Base-by-base conservation (phyloP, 2,329 filamentous ascomycete species). In the Cordyceps fumosorosea region DNA sequence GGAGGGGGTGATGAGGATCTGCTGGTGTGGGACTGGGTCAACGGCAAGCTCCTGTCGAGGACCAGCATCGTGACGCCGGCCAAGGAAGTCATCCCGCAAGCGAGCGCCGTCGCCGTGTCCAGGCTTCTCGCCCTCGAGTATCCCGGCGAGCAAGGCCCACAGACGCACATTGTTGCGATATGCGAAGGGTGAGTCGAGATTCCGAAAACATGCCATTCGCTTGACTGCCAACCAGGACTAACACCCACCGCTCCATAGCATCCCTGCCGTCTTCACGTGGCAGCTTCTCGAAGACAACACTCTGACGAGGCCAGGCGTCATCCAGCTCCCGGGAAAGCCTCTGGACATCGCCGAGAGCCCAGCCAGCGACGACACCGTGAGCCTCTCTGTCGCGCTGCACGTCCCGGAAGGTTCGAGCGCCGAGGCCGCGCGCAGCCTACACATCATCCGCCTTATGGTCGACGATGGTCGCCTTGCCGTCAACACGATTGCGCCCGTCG, bases 1-100 rank as follows among this genome's bases (percentile, higher is more conserved):
- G 95, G 91, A 11, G 93, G 93, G 55, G 95, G 93, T 4, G 93
- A 98, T 68, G 80, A 88, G 63, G 83, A 88, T 65, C 70, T 99
- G 11, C 85, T 89, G 64, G 78, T 93, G 0, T 99, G 93, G 93
- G 81, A 93, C 65, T 99, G 93, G 93, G 75, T 77, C 48, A 75
- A 74, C 0, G 82, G 81, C 18, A 74, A 72, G 20, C 70, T 89
- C 29, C 69, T 87, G 0, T 78, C 81, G 26, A 85, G 79, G 67
- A 73, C 82, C 2, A 80, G 83, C 63, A 66, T 91, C 20, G 73
- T 83, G 6, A 69, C 69, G 1, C 72, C 76, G 7, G 78, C 79
- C 1, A 72, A 73, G 60, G 68, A 75, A 24, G 71, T 79, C 24
- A 50, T 66, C 4, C 72, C 73, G 3, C 72, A 72, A 12, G 71